Percentiles rank a stretch among this genome's conserved stretches.
Evolutionary conservation across 441 rosid species (phyloP).

Genomic region (Syzygium syzygioides): DNA sequence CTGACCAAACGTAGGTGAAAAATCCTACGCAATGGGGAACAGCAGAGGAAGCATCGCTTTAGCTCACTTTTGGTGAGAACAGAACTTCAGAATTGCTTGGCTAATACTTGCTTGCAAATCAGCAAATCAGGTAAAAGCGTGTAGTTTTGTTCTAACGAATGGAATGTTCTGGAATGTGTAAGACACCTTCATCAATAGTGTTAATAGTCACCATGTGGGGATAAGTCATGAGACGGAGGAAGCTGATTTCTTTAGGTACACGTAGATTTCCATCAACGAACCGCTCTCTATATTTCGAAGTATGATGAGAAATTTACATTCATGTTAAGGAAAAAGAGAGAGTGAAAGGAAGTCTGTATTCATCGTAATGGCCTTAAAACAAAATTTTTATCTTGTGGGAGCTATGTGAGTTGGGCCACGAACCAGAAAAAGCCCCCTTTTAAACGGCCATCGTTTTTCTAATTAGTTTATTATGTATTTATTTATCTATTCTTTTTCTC

Average conservation of each 20-base stretch:
- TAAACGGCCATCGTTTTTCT: neutral
- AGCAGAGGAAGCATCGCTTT: neutral
- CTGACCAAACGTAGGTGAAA: neutral
- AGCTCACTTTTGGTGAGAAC: neutral
- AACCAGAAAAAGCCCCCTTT: neutral
- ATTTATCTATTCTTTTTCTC: neutral
- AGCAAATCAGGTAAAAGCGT: neutral
- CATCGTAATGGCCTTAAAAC: too few species aligned
- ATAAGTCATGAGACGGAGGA: too few species aligned
- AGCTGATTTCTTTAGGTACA: too few species aligned
- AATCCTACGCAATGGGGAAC: neutral
- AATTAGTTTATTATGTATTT: neutral
- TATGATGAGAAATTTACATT: too few species aligned
- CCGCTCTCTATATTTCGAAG: too few species aligned
- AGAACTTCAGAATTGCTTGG: accelerated
- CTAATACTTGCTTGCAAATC: neutral
- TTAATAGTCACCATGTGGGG: too few species aligned
- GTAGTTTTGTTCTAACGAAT: neutral
- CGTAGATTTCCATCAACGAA: too few species aligned
- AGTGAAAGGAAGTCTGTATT: too few species aligned
- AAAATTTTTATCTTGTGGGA: too few species aligned
- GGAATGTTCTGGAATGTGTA: neutral
- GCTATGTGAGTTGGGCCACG: neutral
- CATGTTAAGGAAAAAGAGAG: too few species aligned
- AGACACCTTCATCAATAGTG: too few species aligned